Evolutionary conservation across 306 rosid genomes (phyloP), one percentile per base, ranked within the genome.

Genomic region (Cucumis melo): DNA sequence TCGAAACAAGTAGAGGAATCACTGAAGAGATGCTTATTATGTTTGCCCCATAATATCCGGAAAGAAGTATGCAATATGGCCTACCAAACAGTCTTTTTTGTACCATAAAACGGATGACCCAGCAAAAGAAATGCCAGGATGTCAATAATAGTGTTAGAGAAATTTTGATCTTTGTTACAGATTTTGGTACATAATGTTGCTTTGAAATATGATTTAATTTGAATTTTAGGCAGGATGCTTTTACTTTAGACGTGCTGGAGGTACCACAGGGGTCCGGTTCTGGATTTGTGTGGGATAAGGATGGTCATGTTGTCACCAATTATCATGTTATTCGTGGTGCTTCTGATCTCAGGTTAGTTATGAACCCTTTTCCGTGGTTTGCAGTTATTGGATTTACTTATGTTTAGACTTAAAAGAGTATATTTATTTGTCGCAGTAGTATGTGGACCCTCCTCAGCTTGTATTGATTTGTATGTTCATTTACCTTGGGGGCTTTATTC

Each of bases 231-330:
- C 99, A 90, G 87, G 99, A 95, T 56, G 99, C 89, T 4, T 95
- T 95, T 82, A 95, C 99, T 21, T 78, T 95, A 87, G 99, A 95
- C 50, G 93, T 92, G 59, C 80, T 90, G 88, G 98, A 95, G 88
- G 99, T 95, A 58, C 99, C 98, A 0, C 98, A 92, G 74, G 99
- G 99, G 9, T 95, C 99, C 3, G 99, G 99, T 8, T 95, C 99
- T 0, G 99, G 99, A 65, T 92, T 92, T 73, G 96, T 95, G 65
- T 95, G 99, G 99, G 99, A 95, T 78, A 90, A 71, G 78, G 54
- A 85, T 0, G 99, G 99, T 67, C 84, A 95, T 80, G 8, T 95
- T 83, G 99, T 95, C 79, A 95, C 99, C 78, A 95, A 95, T 85
- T 95, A 90, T 77, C 99, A 92, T 19, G 99, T 95, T 72, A 95